These are phyloP conservation scores for Lachancea nothofagi DNA, from an alignment of 805 yeast genomes.

Conservation along the genomic window DNA sequence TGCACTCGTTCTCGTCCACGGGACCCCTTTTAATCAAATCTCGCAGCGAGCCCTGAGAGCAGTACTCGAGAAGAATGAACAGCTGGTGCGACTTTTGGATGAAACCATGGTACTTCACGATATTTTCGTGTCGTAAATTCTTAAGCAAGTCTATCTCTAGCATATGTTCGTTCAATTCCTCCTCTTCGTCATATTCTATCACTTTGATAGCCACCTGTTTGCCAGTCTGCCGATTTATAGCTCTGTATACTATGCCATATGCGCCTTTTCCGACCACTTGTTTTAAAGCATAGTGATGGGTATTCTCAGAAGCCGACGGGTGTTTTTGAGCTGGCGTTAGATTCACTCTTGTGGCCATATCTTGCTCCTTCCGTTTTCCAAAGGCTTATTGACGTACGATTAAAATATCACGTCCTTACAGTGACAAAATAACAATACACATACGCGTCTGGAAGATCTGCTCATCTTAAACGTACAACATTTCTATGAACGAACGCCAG, in stretches of 20 bases:
- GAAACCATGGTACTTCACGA: conserved; percentile 88
- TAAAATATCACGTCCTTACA: too few species aligned
- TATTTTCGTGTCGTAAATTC: conserved; percentile 77
- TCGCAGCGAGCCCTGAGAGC: conserved; percentile 61
- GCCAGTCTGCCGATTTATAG: conserved; percentile 58
- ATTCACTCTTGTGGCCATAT: conserved; percentile 14
- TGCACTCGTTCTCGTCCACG: conserved; percentile 57
- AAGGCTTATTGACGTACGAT: too few species aligned
- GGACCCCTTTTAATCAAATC: conserved; percentile 34
- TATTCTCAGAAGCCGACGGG: conserved; percentile 10
- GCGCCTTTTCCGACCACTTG: conserved; percentile 86
- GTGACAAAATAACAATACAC: too few species aligned
- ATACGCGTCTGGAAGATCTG: too few species aligned
- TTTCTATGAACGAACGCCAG: too few species aligned
- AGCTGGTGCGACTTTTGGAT: conserved; percentile 60
- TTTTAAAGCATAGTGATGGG: conserved; percentile 43
- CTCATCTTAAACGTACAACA: too few species aligned
- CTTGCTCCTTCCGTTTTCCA: neutral
- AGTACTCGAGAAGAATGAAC: conserved; percentile 74
- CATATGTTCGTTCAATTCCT: conserved; percentile 58
- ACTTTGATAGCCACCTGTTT: conserved; percentile 77
- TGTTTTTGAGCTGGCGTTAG: conserved; percentile 23
- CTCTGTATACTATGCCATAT: conserved; percentile 79
- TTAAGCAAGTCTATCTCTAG: conserved; percentile 70
- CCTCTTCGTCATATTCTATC: conserved; percentile 60